Percentiles rank a stretch among this genome's conserved stretches.
phyloP scores from a whole-genome alignment of 176 grass and related monocot genomes.

The Phoenix roebelenii region DNA sequence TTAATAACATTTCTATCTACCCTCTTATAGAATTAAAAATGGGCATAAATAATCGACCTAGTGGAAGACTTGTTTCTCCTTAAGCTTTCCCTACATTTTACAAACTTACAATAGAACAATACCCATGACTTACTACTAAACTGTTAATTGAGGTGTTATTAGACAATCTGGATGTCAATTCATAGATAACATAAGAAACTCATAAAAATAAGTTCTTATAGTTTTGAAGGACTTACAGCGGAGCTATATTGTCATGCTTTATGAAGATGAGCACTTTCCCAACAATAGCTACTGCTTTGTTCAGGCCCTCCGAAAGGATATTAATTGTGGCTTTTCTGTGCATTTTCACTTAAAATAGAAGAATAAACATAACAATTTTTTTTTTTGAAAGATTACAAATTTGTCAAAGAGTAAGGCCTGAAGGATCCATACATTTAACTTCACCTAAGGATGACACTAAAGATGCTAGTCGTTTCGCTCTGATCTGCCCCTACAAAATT shows the following conservation, averaged over 20 bases:
- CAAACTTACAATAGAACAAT: no score
- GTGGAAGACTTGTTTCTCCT: no score
- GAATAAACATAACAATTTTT: constrained; percentile 6
- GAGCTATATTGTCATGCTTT: constrained; percentile 65
- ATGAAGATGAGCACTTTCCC: constrained; percentile 70
- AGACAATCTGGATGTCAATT: no score
- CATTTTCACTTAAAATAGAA: constrained; percentile 48
- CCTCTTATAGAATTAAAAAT: no score
- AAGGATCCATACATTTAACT: constrained; percentile 49
- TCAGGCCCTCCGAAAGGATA: constrained; percentile 61
- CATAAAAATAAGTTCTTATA: no score
- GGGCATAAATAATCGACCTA: no score
- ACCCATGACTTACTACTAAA: no score
- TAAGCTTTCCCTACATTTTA: no score
- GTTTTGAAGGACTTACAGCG: constrained; percentile 50
- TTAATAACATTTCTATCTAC: no score
- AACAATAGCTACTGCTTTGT: constrained; percentile 46
- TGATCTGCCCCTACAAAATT: constrained; percentile 36
- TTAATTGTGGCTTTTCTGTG: constrained; percentile 56
- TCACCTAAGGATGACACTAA: constrained; percentile 40
- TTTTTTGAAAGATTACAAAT: neutral
- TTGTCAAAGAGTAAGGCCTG: constrained; percentile 1
- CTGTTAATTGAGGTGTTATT: no score
- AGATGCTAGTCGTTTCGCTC: constrained; percentile 52
- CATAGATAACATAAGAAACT: no score